Evolutionary conservation across 768 basidiomycete species (phyloP).

Genomic region (Boletus insuetus): DNA sequence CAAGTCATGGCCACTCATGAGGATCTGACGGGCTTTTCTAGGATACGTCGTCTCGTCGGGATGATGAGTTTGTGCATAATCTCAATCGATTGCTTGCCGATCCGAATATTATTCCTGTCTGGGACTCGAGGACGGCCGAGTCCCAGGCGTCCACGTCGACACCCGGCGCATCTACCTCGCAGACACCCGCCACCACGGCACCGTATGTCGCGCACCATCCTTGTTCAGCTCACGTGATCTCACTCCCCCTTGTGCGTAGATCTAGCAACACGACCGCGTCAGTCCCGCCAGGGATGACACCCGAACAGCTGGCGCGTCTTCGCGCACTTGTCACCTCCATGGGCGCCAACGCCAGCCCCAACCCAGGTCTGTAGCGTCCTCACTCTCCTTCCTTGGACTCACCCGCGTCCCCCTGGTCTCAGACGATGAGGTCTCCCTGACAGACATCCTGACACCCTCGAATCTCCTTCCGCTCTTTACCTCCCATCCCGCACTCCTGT

Average conservation of each 20-base stretch:
- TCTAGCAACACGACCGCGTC: constrained; percentile 6
- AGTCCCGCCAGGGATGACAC: constrained; percentile 33
- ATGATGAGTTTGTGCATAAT: constrained; percentile 71
- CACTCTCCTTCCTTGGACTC: neutral
- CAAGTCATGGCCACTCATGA: neutral
- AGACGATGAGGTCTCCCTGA: constrained; percentile 57
- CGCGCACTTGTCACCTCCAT: constrained; percentile 50
- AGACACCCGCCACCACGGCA: constrained; percentile 27
- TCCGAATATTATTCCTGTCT: constrained; percentile 58
- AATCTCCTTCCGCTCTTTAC: constrained; percentile 72
- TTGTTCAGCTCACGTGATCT: neutral
- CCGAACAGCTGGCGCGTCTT: constrained; percentile 68
- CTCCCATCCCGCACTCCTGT: constrained; percentile 64
- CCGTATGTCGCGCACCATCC: constrained; percentile 15
- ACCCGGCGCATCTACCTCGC: constrained; percentile 28
- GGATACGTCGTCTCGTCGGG: constrained; percentile 66
- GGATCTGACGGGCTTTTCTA: constrained; percentile 25
- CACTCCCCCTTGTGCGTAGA: neutral
- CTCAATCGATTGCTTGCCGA: constrained; percentile 70
- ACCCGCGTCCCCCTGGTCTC: neutral
- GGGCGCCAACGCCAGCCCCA: constrained; percentile 31
- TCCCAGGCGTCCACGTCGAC: constrained; percentile 48
- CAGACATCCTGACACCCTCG: constrained; percentile 72
- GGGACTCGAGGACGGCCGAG: constrained; percentile 45
- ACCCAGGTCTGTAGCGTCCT: constrained; percentile 10